Evolutionary conservation across 305 asterid genomes (phyloP).

Genomic region (Caryopteris hybrid): DNA sequence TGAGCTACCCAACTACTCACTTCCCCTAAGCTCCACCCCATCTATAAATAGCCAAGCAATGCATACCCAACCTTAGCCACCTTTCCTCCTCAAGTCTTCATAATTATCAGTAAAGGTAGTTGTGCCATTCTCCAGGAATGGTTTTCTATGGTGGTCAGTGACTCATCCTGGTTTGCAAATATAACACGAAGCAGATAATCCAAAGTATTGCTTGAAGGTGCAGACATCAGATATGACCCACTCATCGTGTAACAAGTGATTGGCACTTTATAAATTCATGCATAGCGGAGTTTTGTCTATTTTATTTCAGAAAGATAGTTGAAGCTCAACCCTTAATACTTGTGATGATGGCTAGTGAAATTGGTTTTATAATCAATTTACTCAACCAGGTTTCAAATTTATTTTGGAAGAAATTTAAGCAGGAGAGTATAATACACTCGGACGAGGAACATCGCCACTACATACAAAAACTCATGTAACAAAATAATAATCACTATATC

Average conservation of each 20-base stretch:
- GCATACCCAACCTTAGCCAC: not conserved
- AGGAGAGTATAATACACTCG: not conserved
- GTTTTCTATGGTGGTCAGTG: slow-evolving; percentile 3
- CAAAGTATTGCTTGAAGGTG: not conserved
- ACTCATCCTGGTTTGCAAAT: not conserved
- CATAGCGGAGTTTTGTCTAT: not conserved
- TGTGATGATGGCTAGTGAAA: not conserved
- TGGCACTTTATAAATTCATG: not conserved
- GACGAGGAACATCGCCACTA: not conserved
- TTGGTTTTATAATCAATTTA: not conserved
- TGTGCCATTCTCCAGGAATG: not conserved
- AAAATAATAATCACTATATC: not conserved
- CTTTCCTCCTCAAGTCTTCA: not conserved
- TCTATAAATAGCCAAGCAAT: not conserved
- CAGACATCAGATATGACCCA: too few relatives aligned
- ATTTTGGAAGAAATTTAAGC: not conserved
- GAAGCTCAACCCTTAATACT: not conserved
- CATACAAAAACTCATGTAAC: not conserved
- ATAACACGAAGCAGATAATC: not conserved
- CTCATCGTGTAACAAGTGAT: not conserved
- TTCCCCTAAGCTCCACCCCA: not conserved
- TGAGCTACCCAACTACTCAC: not conserved
- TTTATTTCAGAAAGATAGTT: not conserved
- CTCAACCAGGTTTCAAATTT: not conserved
- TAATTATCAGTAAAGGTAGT: not conserved